These are phyloP conservation scores for Nissolia schottii DNA, from an alignment of 306 rosid species.

Conservation along the genomic window DNA sequence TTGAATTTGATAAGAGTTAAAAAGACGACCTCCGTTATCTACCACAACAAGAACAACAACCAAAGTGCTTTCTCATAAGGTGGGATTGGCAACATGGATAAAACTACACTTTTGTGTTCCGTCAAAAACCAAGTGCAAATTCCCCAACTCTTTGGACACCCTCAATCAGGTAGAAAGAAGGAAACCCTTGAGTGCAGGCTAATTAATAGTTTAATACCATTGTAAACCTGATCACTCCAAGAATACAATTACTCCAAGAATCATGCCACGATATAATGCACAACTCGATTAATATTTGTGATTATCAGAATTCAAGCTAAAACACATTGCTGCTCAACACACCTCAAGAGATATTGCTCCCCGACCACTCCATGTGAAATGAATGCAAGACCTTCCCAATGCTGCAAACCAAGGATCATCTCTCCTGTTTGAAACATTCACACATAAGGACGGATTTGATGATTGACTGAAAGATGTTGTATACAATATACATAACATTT, in stretches of 20 bases:
- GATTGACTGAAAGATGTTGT: neutral
- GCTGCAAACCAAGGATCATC: constrained; percentile 93
- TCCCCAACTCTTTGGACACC: constrained; percentile 1
- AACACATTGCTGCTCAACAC: constrained; percentile 7
- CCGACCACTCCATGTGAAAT: constrained; percentile 82
- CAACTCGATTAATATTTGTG: neutral
- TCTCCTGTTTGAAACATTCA: constrained; percentile 49
- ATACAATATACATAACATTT: neutral
- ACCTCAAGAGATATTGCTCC: constrained; percentile 95
- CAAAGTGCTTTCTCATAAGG: neutral
- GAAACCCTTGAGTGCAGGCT: neutral
- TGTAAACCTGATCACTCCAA: neutral
- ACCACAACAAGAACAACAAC: neutral
- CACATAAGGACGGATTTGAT: neutral
- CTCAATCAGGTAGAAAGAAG: neutral
- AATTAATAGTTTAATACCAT: constrained; percentile 10
- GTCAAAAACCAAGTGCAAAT: too few relatives aligned
- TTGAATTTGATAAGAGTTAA: constrained; percentile 2
- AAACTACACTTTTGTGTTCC: too few relatives aligned
- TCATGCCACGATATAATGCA: constrained; percentile 13
- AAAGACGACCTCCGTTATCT: neutral
- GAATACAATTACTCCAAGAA: neutral
- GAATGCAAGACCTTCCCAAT: constrained; percentile 86
- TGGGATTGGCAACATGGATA: neutral
- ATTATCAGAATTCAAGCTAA: constrained; percentile 18